A percentile compares a stretch with the other conserved stretches of the same genome.
phyloP scores from a whole-genome alignment of 768 basidiomycete species.

The Podaxis sp. region DNA sequence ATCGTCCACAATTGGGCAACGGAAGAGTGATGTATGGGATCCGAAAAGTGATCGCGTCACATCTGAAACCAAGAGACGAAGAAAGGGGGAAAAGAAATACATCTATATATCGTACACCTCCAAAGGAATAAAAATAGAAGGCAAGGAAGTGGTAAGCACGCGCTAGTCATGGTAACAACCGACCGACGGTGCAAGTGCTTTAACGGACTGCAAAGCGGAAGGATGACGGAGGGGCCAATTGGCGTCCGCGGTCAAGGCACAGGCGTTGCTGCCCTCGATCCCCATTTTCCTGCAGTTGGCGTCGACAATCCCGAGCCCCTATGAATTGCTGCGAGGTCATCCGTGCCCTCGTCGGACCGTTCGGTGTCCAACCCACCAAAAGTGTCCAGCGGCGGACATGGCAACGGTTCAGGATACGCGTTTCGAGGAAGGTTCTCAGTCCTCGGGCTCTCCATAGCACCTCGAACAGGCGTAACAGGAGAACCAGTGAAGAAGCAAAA shows the following conservation, averaged over 20 bases:
- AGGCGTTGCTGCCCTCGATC: slow-evolving; percentile 3
- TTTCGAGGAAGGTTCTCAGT: background rate
- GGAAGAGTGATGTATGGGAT: background rate
- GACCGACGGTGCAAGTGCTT: background rate
- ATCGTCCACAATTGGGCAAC: background rate
- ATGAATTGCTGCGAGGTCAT: background rate
- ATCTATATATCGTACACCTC: background rate
- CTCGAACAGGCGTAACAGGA: slow-evolving; percentile 23
- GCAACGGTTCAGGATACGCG: background rate
- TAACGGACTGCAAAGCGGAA: background rate
- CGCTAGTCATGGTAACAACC: background rate
- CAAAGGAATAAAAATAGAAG: background rate
- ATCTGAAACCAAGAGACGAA: background rate
- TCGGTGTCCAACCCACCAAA: background rate
- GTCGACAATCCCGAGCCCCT: slow-evolving; percentile 1
- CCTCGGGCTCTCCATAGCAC: background rate
- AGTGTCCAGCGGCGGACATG: background rate
- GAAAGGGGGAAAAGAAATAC: background rate
- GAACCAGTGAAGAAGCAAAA: slow-evolving; percentile 82
- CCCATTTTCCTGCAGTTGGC: slow-evolving; percentile 5
- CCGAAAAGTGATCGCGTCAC: background rate
- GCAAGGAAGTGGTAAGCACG: background rate
- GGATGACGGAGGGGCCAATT: background rate
- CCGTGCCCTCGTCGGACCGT: background rate
- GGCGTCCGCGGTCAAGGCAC: background rate